phyloP scores from a whole-genome alignment of 2,329 filamentous ascomycete genomes.

The Apiospora pterosperma region DNA sequence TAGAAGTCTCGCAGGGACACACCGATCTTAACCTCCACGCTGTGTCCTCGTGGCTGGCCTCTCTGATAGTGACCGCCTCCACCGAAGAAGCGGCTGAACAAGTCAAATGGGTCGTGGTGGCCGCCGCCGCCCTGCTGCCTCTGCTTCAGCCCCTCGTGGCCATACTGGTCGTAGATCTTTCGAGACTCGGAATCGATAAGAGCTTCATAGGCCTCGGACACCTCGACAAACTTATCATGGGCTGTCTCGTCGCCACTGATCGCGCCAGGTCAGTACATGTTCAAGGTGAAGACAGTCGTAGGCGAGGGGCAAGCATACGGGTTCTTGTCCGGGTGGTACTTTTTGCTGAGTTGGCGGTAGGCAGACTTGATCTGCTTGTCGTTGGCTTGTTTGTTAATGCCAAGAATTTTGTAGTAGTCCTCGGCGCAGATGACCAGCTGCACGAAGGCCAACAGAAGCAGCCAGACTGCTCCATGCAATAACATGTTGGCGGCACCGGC shows the following conservation, averaged over 20 bases:
- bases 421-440: slow-evolving; percentile 58
- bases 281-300: not conserved
- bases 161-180: slow-evolving; percentile 90
- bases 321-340: slow-evolving; percentile 97
- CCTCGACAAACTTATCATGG: slow-evolving; percentile 86
- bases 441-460: slow-evolving; percentile 51
- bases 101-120: slow-evolving; percentile 85
- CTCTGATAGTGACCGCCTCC: slow-evolving; percentile 77
- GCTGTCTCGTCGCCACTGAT: slow-evolving; percentile 68
- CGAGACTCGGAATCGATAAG: slow-evolving; percentile 77
- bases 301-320: slow-evolving; percentile 56
- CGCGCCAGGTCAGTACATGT: not conserved
- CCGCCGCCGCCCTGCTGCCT: slow-evolving; percentile 65
- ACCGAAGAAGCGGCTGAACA: slow-evolving; percentile 96
- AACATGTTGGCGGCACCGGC: slow-evolving; percentile 39
- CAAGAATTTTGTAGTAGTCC: slow-evolving; percentile 74
- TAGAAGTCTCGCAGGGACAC: slow-evolving; percentile 90
- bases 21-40: slow-evolving; percentile 81
- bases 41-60: slow-evolving; percentile 76
- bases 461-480: slow-evolving; percentile 42
- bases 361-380: slow-evolving; percentile 91
- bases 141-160: slow-evolving; percentile 85
- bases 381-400: slow-evolving; percentile 72
- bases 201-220: slow-evolving; percentile 93
- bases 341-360: slow-evolving; percentile 89